Conservation (phyloP, 371 early-diverging fungal species). For the Chytridium lagenaria region DNA sequence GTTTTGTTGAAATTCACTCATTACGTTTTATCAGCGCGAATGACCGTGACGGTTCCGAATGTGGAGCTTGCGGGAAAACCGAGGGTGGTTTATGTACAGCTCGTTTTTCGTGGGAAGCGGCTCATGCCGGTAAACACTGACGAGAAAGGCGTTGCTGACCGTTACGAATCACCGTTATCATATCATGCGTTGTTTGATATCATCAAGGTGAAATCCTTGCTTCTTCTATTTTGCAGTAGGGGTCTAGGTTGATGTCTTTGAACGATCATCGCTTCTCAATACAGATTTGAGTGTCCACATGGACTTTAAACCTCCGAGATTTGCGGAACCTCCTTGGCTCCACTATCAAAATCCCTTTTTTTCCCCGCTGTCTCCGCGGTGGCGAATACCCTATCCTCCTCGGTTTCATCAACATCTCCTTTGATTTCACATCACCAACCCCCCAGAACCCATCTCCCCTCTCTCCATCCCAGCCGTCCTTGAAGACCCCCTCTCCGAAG, state of each 20-base stretch:
- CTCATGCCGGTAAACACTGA: neutral
- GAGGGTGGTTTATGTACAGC: neutral
- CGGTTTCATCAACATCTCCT: constrained; percentile 6
- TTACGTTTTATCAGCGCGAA: neutral
- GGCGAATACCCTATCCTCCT: neutral
- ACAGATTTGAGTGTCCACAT: constrained; percentile 7
- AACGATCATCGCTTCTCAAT: neutral
- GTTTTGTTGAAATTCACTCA: neutral
- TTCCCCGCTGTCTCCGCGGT: neutral
- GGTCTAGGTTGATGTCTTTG: constrained; percentile 13
- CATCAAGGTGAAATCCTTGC: constrained; percentile 9
- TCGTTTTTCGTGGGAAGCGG: constrained; percentile 15
- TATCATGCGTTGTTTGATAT: constrained; percentile 27
- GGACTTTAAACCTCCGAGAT: neutral
- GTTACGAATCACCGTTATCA: constrained; percentile 1
- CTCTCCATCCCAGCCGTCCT: too few species aligned
- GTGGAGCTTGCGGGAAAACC: constrained; percentile 11
- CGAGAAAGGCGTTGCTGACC: neutral
- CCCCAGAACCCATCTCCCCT: too few species aligned
- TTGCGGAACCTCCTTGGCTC: neutral
- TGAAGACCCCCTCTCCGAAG: too few species aligned
- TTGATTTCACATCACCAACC: neutral
- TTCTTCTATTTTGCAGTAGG: neutral
- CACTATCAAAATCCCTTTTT: neutral
- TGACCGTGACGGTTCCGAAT: neutral